A percentile compares a stretch with the other conserved stretches of the same genome.
These are phyloP conservation scores for Cordyceps tenuipes DNA, from an alignment of 2,329 filamentous ascomycete species.

Conservation along the genomic window DNA sequence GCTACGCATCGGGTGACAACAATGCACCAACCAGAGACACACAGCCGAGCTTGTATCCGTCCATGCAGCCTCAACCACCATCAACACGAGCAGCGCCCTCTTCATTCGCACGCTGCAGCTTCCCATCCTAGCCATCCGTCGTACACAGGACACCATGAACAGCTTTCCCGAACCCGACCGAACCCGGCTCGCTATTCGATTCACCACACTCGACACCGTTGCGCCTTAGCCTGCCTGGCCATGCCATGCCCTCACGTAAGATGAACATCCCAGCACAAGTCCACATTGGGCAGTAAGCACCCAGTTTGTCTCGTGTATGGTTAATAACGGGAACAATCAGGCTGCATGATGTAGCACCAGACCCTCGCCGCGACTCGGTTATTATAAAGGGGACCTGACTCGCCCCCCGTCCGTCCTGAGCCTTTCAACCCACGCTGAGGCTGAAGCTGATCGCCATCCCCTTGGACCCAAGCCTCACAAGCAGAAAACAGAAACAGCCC, in stretches of 20 bases:
- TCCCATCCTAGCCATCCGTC: neutral
- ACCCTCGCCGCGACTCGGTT: neutral
- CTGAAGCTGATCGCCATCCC: neutral
- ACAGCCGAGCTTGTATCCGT: too few relatives aligned
- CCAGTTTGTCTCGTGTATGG: neutral
- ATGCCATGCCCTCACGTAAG: slow-evolving; percentile 3
- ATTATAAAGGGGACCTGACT: neutral
- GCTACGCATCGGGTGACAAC: too few relatives aligned
- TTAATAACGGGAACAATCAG: neutral
- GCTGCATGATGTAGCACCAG: neutral
- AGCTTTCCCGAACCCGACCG: neutral
- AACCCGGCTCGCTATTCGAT: neutral
- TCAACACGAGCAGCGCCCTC: too few relatives aligned
- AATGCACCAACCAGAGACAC: too few relatives aligned
- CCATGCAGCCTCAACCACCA: too few relatives aligned
- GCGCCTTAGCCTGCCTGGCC: neutral
- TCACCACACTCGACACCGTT: neutral
- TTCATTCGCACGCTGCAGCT: too few relatives aligned
- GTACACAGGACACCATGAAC: neutral
- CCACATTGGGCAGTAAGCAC: neutral
- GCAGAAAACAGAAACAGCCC: too few relatives aligned
- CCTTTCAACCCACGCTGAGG: neutral
- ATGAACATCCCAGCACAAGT: neutral
- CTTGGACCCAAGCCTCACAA: neutral
- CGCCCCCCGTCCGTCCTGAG: neutral